These are phyloP conservation scores for Zymoseptoria tritici DNA, from an alignment of 2,329 filamentous ascomycete species.

Conservation along the genomic window DNA sequence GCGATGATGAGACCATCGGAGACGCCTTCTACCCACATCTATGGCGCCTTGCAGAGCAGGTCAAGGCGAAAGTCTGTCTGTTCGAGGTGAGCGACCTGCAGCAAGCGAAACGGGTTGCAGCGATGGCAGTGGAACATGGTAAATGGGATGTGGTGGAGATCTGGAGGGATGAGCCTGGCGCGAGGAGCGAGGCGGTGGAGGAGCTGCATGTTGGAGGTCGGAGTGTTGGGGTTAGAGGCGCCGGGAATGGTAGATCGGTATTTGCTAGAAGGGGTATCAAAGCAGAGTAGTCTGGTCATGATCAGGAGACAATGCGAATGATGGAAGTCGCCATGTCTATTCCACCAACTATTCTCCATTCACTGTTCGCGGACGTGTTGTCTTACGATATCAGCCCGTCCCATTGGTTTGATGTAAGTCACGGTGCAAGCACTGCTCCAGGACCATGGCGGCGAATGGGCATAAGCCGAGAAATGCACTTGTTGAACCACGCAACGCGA, in stretches of 20 bases:
- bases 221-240: conserved; percentile 29
- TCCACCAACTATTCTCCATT: too few relatives aligned
- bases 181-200: conserved; percentile 19
- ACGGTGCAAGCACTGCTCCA: too few relatives aligned
- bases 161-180: conserved; percentile 60
- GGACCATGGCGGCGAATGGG: too few relatives aligned
- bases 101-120: conserved; percentile 60
- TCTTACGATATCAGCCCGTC: too few relatives aligned
- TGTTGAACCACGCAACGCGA: too few relatives aligned
- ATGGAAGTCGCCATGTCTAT: not conserved
- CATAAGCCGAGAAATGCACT: too few relatives aligned
- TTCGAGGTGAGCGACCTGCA: conserved; percentile 64
- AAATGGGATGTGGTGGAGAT: conserved; percentile 49
- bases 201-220: not conserved
- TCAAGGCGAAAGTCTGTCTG: conserved; percentile 51
- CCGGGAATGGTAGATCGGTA: conserved; percentile 38
- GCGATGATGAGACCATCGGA: conserved; percentile 22
- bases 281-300: not conserved
- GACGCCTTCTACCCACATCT: conserved; percentile 64
- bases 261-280: conserved; percentile 27
- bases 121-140: conserved; percentile 35
- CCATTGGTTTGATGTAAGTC: too few relatives aligned
- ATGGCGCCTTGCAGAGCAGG: conserved; percentile 45
- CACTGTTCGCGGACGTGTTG: too few relatives aligned
- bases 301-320: not conserved